Base-by-base conservation (phyloP, 2,329 filamentous ascomycete genomes). In the Aureobasidium sp. region DNA sequence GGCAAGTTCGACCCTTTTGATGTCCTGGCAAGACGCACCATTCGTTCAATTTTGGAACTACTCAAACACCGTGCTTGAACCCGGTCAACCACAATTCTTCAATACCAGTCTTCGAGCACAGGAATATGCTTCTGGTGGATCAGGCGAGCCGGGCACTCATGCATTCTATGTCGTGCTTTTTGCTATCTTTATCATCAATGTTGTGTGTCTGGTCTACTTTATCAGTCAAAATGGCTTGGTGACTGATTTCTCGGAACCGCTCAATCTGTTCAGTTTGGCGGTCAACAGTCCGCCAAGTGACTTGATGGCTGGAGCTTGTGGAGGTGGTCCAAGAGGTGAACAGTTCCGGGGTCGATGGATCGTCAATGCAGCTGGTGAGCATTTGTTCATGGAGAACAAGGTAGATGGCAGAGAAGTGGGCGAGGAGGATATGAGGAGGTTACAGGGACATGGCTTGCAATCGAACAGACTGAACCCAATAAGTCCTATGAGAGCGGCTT, bases 221-320 rank as follows among this genome's bases (percentile, higher is more conserved):
- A 71, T 87, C 56, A 69, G 82, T 51, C 77, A 83, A 59, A 81
- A 65, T 70, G 83, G 84, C 0, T 80, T 90, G 26, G 83, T 93
- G 8, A 91, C 87, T 0, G 90, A 93, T 74, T 91, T 88, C 69
- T 89, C 86, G 0, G 89, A 93, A 68, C 87, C 89, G 0, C 84
- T 87, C 60, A 91, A 91, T 69, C 75, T 91, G 2, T 91, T 92
- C 68, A 79, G 85, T 0, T 74, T 91, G 0, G 87, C 88, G 1
- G 78, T 92, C 58, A 91, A 91, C 69, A 82, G 78, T 29, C 84
- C 84, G 0, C 79, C 80, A 0, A 80, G 76, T 6, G 70, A 77
- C 2, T 72, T 76, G 3, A 67, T 87, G n/a, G 75, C 77, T 0
- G 84, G 84, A 0, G 79, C 77, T 7, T 85, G 83, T 68, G 84